Base-by-base conservation (phyloP, 2,329 filamentous ascomycete genomes). In the Colletotrichum ledebouriae region DNA sequence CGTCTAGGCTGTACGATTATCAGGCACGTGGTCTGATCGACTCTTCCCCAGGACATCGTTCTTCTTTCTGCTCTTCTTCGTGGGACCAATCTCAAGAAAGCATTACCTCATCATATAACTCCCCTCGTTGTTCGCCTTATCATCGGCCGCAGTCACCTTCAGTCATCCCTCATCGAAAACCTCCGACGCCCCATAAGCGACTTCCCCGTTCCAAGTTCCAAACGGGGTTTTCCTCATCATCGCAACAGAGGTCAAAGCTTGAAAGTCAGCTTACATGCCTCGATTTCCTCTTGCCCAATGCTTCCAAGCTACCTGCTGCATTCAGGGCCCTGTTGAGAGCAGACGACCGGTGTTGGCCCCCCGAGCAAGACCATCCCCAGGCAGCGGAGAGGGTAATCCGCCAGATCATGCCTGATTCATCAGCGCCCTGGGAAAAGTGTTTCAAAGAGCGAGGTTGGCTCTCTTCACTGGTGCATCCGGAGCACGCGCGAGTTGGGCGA, bases 91-190 rank as follows among this genome's bases (percentile, higher is more conserved):
- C 20, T 44, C 20, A 58, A 46, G 55, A 33, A 12, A 4, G 22
- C 22, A 22, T 22, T 22, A 3, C 22, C 4, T 11, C 25, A 11
- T 10, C 25, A 34, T 12, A 17, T 11, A 11, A 2, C 15, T 3
- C 11, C 42, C 17, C 29, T 59, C 25, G 25, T 59, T 13, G 25
- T 59, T 22, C 56, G 49, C 13, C 7, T 61, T 17, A 44, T 61
- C n/a, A 42, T 61, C 6, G 22, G 12, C 12, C 15, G 20, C 10
- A 13, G 11, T 17, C 12, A 53, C 29, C 46, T 53, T 33, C 6
- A 29, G 33, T 1, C 3, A 37, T 41, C 17, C 4, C 7, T 55
- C 6, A 39, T 37, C 33, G 11, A 9, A 12, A 20, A 39, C 52
- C 25, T 55, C n/a, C 17, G 33, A 39, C 4, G 9, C 10, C 17